Conservation (phyloP, 495 filamentous ascomycete genomes). For the Articulospora tetracladia region DNA sequence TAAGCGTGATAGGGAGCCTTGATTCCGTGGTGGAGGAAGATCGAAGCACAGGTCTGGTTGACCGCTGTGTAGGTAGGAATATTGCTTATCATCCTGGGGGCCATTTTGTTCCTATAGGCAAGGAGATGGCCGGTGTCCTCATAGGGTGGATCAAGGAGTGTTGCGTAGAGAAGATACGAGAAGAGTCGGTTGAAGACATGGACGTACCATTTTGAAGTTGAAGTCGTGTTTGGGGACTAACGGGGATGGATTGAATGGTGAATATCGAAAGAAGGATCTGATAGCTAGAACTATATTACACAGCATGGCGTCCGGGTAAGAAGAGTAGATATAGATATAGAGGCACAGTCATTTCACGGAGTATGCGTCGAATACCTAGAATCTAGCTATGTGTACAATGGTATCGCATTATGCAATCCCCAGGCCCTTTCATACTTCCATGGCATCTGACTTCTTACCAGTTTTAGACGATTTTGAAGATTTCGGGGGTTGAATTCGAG, state of each 20-base stretch:
- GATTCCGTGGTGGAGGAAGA: conserved; percentile 87
- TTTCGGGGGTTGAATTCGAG: conserved; percentile 69
- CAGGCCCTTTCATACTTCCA: conserved; percentile 17
- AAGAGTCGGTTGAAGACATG: conserved; percentile 60
- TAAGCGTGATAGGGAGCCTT: conserved; percentile 79
- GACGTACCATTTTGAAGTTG: conserved; percentile 56
- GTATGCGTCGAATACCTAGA: conserved; percentile 22
- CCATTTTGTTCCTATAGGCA: conserved; percentile 82
- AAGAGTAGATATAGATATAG: background rate
- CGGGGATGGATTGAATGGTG: background rate
- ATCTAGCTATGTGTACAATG: conserved; percentile 29
- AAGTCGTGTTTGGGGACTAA: too few species aligned
- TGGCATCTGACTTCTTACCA: conserved; percentile 13
- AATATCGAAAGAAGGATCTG: background rate
- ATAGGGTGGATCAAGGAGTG: conserved; percentile 69
- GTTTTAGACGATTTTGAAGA: conserved; percentile 17
- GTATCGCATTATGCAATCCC: conserved; percentile 19
- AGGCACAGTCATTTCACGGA: background rate
- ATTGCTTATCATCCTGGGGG: conserved; percentile 88
- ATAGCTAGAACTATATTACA: conserved; percentile 7
- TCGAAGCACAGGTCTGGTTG: conserved; percentile 60
- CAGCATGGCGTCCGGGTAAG: conserved; percentile 19
- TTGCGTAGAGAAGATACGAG: conserved; percentile 38
- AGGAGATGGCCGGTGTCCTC: conserved; percentile 72
- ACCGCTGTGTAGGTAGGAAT: conserved; percentile 56